Conservation (phyloP, 345 rosid genomes). For the Garcia nutans region DNA sequence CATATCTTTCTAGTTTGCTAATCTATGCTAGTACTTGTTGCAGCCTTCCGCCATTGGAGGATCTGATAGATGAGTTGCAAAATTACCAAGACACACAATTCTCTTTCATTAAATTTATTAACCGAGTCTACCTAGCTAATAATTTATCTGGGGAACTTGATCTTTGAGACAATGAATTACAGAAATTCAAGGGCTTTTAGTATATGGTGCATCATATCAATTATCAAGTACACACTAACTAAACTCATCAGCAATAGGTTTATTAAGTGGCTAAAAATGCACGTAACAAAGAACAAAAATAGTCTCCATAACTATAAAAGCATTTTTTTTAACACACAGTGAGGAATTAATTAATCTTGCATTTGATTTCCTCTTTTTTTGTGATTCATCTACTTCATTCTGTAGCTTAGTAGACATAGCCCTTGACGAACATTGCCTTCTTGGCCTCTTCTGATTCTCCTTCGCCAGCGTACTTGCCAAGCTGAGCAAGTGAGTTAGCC, state of each 20-base stretch:
- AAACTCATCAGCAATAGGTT: constrained; percentile 36
- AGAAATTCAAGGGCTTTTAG: constrained; percentile 8
- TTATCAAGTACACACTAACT: constrained; percentile 20
- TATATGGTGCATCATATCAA: constrained; percentile 1
- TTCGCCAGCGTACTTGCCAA: constrained; percentile 84
- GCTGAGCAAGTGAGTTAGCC: constrained; percentile 94
- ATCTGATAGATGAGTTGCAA: too few relatives aligned
- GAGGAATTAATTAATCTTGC: constrained; percentile 9
- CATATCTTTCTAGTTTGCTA: background rate
- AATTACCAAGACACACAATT: too few relatives aligned
- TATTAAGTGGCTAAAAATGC: constrained; percentile 40
- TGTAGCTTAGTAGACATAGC: constrained; percentile 58
- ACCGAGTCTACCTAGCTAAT: too few relatives aligned
- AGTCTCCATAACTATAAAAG: constrained; percentile 39
- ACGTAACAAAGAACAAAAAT: constrained; percentile 41
- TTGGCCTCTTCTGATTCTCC: constrained; percentile 95
- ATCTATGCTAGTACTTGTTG: background rate
- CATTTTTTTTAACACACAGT: constrained; percentile 28
- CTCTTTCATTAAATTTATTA: too few relatives aligned
- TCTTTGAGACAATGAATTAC: background rate
- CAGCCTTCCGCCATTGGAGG: background rate
- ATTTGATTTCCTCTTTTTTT: constrained; percentile 3
- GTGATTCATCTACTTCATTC: constrained; percentile 22
- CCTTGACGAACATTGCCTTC: constrained; percentile 90
- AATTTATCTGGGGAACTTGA: too few relatives aligned